Evolutionary conservation across 805 yeast genomes (phyloP).

Genomic region (Citeromyces nyonsensis): DNA sequence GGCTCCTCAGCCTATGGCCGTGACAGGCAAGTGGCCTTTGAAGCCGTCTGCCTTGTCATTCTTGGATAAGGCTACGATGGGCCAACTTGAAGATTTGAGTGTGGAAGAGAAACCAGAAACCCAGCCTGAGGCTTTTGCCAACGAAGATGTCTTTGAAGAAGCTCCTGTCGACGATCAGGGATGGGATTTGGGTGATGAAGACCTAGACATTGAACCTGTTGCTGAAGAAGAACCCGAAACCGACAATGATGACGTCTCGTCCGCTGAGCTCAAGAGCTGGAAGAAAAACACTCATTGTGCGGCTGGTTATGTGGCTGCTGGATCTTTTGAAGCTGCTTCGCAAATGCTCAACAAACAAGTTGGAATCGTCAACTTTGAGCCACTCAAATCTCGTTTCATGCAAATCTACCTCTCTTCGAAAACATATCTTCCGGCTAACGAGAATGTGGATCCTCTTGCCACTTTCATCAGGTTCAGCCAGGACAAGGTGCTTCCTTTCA

Average conservation of each 20-base stretch:
- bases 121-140: constrained; percentile 16
- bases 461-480: constrained; percentile 54
- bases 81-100: constrained; percentile 54
- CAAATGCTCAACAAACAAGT: constrained; percentile 81
- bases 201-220: constrained; percentile 45
- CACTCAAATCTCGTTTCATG: constrained; percentile 68
- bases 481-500: constrained; percentile 46
- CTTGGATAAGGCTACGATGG: constrained; percentile 74
- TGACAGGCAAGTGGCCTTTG: constrained; percentile 64
- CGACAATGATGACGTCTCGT: constrained; percentile 15
- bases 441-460: constrained; percentile 56
- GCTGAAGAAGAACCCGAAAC: constrained; percentile 19
- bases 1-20: constrained; percentile 29
- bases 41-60: constrained; percentile 56
- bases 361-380: constrained; percentile 79
- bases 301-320: constrained; percentile 90
- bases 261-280: constrained; percentile 66
- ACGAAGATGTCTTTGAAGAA: constrained; percentile 23
- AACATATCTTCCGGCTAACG: constrained; percentile 58
- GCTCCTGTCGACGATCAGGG: constrained; percentile 51
- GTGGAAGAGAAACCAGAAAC: constrained; percentile 22
- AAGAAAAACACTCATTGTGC: constrained; percentile 78
- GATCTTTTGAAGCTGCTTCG: constrained; percentile 92
- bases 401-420: constrained; percentile 76
- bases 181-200: constrained; percentile 78